These are phyloP conservation scores for Thermothelomyces thermophilus DNA, from an alignment of 2,329 filamentous ascomycete genomes.

Conservation along the genomic window DNA sequence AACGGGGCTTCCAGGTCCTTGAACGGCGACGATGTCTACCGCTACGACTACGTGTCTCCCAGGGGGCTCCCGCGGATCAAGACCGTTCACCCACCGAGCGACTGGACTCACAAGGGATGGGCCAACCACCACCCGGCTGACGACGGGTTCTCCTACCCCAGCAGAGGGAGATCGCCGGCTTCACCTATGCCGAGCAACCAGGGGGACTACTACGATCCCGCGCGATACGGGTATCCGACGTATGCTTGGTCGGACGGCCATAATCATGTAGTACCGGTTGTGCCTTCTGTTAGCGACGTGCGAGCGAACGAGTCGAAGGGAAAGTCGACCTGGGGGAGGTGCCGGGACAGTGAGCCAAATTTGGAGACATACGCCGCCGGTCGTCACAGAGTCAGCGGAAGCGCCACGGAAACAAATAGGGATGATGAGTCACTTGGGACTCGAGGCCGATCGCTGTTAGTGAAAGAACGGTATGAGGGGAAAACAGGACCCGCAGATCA, in stretches of 20 bases:
- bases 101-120: constrained; percentile 38
- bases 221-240: constrained; percentile 17
- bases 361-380: constrained; percentile 8
- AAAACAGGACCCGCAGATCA: background rate
- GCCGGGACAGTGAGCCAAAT: background rate
- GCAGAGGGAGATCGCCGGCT: constrained; percentile 48
- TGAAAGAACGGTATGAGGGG: background rate
- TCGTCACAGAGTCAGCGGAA: background rate
- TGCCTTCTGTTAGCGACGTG: constrained; percentile 13
- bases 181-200: constrained; percentile 43
- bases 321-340: background rate
- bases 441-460: background rate
- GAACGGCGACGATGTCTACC: constrained; percentile 32
- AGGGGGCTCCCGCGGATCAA: constrained; percentile 33
- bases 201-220: constrained; percentile 32
- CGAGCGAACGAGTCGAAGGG: constrained; percentile 4
- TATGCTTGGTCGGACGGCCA: constrained; percentile 21
- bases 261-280: constrained; percentile 8
- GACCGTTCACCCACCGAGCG: constrained; percentile 36
- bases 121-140: constrained; percentile 34
- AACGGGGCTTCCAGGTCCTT: constrained; percentile 33
- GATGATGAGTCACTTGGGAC: background rate
- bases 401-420: background rate
- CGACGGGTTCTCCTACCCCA: constrained; percentile 41
- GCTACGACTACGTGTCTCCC: constrained; percentile 34